Evolutionary conservation across 176 grass and related monocot species (phyloP).

Genomic region (Tillandsia fasciculata): DNA sequence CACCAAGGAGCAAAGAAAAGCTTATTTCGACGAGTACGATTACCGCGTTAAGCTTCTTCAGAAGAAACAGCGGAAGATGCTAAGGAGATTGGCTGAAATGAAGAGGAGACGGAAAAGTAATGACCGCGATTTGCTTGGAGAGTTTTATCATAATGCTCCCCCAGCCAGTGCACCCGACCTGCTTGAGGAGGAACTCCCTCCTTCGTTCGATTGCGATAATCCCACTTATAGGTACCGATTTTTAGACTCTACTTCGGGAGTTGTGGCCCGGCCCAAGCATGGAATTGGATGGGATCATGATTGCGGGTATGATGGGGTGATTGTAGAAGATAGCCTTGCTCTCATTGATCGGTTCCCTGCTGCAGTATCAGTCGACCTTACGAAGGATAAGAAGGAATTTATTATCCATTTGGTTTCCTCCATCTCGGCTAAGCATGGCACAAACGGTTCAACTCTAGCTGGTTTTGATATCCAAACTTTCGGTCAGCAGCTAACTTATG

Average conservation of each 20-base stretch:
- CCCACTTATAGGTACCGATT: slow-evolving; percentile 86
- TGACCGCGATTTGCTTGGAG: slow-evolving; percentile 35
- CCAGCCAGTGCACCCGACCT: slow-evolving; percentile 67
- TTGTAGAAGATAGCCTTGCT: slow-evolving; percentile 68
- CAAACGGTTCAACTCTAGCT: slow-evolving; percentile 66
- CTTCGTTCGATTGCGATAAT: slow-evolving; percentile 78
- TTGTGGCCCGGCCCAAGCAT: slow-evolving; percentile 74
- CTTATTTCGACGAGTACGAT: slow-evolving; percentile 96
- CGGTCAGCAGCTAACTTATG: slow-evolving; percentile 65
- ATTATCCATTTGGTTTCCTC: slow-evolving; percentile 91
- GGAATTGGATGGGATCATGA: slow-evolving; percentile 94
- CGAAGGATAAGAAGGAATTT: slow-evolving; percentile 97
- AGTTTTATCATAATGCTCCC: slow-evolving; percentile 63
- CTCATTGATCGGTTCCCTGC: slow-evolving; percentile 55
- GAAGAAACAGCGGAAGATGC: slow-evolving; percentile 98
- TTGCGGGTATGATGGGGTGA: slow-evolving; percentile 88
- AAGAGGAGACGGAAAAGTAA: slow-evolving; percentile 61
- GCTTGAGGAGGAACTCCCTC: slow-evolving; percentile 83
- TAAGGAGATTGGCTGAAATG: slow-evolving; percentile 83
- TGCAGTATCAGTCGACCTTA: slow-evolving; percentile 59
- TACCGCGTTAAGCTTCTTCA: slow-evolving; percentile 93
- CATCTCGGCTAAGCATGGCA: slow-evolving; percentile 78
- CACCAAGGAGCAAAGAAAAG: slow-evolving; percentile 71
- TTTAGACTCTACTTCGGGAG: slow-evolving; percentile 55
- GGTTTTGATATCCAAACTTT: slow-evolving; percentile 84